phyloP scores from a whole-genome alignment of 768 basidiomycete species.

The Lentinula sp. region DNA sequence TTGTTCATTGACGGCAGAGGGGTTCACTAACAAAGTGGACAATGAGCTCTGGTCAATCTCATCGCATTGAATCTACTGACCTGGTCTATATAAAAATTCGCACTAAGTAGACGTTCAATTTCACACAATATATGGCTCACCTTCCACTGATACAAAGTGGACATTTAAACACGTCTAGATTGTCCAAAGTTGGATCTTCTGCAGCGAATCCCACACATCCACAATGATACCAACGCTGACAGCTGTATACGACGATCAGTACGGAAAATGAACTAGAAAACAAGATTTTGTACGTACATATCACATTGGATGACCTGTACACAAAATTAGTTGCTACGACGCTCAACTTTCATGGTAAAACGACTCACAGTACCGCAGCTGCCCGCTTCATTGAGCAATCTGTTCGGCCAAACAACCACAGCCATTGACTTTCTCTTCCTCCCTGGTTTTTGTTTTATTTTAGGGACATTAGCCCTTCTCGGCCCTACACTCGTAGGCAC shows the following conservation, averaged over 20 bases:
- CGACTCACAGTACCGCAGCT: not conserved
- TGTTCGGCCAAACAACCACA: not conserved
- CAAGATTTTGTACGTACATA: not conserved
- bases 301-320: not conserved
- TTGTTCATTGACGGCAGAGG: not conserved
- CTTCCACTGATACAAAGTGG: not conserved
- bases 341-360: not conserved
- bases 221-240: conserved; percentile 2
- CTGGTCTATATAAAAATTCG: not conserved
- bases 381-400: not conserved
- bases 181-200: not conserved
- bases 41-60: not conserved
- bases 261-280: not conserved
- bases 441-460: not conserved
- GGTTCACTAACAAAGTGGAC: not conserved
- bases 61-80: not conserved
- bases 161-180: not conserved
- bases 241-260: not conserved
- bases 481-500: not conserved
- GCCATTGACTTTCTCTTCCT: not conserved
- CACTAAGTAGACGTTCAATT: not conserved
- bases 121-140: not conserved
- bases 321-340: not conserved
- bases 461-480: not conserved
- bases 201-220: conserved; percentile 3